Evolutionary conservation across 768 basidiomycete species (phyloP), one percentile per base, ranked within the genome.

Genomic region (Calvatia gigantea): DNA sequence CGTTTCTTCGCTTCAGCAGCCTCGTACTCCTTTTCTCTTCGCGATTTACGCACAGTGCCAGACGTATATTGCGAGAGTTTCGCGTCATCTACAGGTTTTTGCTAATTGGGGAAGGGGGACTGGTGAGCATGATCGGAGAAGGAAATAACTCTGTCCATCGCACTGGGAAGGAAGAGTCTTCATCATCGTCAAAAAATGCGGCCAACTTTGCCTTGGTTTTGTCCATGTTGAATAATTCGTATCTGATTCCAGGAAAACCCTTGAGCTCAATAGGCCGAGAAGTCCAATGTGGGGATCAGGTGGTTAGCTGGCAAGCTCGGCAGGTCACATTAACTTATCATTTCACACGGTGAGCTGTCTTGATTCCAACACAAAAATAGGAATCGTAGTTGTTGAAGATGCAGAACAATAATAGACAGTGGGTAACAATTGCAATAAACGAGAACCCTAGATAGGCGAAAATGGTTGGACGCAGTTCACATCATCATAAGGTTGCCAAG

Each of bases 1-100:
- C 78, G 82, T 63, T 86, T 86, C 72, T 94, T 97, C 35, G 86
- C 87, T 65, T 95, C 94, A 32, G 91, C 95, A 46, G 87, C 88
- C 64, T 98, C 95, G 65, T 86, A 86, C 67, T 98, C 97, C 64
- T 89, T 89, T 72, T 98, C 95, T 60, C 90, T 79, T 56, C 88
- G 86, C 14, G 94, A 94, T 75, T 98, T 98, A 57, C 86, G 84
- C 50, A 87, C 83, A 33, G 82, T 89, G n/a, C 89, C 94, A 65
- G 91, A 84, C 29, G 90, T 72, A 71, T 91, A 97, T 45, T 91
- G 88, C 32, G 89, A 87, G 56, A 89, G 73, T 72, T 96, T 96
- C 63, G 87, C 82, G 65, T 89, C 86, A 64, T 92, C 91, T 57
- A 96, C 78, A 56, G 88, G 76, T 78, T 87, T 91, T 83, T 85